A percentile compares a stretch with the other conserved stretches of the same genome.
Conservation (phyloP, 2,329 filamentous ascomycete species). For the Verruconis gallopava region DNA sequence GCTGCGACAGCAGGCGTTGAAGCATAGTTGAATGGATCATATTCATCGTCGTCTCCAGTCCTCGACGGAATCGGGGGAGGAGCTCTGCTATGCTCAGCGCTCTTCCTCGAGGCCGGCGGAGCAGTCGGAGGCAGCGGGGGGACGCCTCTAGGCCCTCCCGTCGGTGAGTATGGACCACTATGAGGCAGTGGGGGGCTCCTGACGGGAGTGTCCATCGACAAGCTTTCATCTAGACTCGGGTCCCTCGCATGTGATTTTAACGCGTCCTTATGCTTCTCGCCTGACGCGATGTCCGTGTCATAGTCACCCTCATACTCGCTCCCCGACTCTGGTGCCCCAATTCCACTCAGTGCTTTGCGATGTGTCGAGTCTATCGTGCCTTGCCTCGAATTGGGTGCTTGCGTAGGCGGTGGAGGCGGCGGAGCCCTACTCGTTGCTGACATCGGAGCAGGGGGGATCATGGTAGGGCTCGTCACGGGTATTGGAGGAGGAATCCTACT, state of each 20-base stretch:
- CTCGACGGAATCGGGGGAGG: constrained; percentile 51
- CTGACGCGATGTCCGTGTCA: constrained; percentile 92
- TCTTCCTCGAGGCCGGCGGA: constrained; percentile 42
- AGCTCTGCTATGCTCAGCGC: constrained; percentile 57
- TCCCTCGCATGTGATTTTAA: constrained; percentile 70
- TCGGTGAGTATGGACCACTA: constrained; percentile 20
- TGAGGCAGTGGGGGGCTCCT: constrained; percentile 28
- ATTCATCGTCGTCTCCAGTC: constrained; percentile 44
- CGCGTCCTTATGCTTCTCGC: constrained; percentile 86
- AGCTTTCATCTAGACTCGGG: constrained; percentile 57
- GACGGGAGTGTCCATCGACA: constrained; percentile 38
- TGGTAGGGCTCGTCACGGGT: constrained; percentile 11
- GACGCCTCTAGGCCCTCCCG: constrained; percentile 25
- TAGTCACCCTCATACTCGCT: constrained; percentile 97
- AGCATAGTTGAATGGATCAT: constrained; percentile 51
- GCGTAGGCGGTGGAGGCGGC: constrained; percentile 33
- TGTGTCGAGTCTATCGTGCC: constrained; percentile 19
- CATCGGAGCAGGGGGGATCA: constrained; percentile 2
- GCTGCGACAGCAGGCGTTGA: constrained; percentile 9
- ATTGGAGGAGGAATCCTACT: neutral
- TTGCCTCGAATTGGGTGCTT: constrained; percentile 25
- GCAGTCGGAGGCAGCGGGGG: constrained; percentile 43
- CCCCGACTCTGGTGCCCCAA: constrained; percentile 50
- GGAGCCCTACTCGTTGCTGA: constrained; percentile 26
- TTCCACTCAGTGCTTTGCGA: constrained; percentile 34